These are phyloP conservation scores for Plenodomus biglobosus DNA, from an alignment of 2,329 filamentous ascomycete species.

Conservation along the genomic window DNA sequence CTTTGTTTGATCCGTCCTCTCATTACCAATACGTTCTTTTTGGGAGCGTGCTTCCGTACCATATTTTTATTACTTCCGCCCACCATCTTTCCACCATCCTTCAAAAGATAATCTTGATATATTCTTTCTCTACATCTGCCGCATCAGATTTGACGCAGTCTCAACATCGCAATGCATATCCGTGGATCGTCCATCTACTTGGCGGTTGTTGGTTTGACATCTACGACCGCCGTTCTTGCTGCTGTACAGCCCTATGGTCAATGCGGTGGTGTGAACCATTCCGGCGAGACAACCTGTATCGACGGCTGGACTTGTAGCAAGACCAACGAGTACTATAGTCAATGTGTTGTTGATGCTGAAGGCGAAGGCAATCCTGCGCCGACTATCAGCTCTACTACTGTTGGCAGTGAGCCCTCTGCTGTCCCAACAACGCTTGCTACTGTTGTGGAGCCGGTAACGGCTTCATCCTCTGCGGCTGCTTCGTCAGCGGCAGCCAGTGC, in stretches of 20 bases:
- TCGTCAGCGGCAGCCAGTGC: not conserved
- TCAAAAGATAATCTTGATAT: conserved; percentile 15
- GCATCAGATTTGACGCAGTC: not conserved
- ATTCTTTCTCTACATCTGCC: not conserved
- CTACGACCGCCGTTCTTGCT: conserved; percentile 32
- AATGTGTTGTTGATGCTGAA: conserved; percentile 39
- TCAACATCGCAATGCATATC: conserved; percentile 20
- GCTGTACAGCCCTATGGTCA: conserved; percentile 45
- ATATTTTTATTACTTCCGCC: conserved; percentile 14
- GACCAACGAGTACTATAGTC: conserved; percentile 51
- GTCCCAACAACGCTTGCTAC: conserved; percentile 5
- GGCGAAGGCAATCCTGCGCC: conserved; percentile 4
- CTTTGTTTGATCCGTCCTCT: conserved; percentile 5
- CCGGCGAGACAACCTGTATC: conserved; percentile 45
- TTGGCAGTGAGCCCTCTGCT: conserved; percentile 6
- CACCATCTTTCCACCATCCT: conserved; percentile 1
- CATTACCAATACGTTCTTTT: conserved; percentile 7
- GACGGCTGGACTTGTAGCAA: conserved; percentile 45
- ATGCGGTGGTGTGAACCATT: conserved; percentile 49
- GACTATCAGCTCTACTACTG: conserved; percentile 1
- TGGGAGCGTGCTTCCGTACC: conserved; percentile 20
- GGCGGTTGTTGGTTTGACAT: conserved; percentile 29
- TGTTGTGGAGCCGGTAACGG: conserved; percentile 2
- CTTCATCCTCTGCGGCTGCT: conserved; percentile 1
- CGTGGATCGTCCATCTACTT: conserved; percentile 26